Conservation (phyloP, 345 rosid genomes). For the Lumnitzera littorea region DNA sequence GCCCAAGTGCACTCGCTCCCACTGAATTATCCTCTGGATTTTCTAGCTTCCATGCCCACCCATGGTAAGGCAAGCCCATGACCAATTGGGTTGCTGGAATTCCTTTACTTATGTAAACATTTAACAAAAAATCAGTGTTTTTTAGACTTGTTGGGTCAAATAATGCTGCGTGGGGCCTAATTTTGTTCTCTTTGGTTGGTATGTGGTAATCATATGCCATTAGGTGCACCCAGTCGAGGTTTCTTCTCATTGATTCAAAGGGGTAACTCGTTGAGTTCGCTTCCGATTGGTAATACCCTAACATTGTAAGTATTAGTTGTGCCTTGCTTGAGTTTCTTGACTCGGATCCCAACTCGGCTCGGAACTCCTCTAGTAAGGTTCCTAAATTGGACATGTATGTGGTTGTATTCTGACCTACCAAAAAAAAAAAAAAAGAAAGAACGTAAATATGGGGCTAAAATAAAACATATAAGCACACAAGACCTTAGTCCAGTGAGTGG, state of each 20-base stretch:
- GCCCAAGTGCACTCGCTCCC: constrained; percentile 17
- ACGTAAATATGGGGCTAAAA: no score
- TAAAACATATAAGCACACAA: no score
- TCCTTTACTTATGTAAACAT: constrained; percentile 4
- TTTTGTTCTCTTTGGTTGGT: constrained; percentile 10
- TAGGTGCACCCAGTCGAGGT: constrained; percentile 21
- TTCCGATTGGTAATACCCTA: neutral
- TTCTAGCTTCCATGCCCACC: constrained; percentile 22
- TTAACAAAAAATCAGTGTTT: constrained; percentile 14
- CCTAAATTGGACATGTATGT: constrained; percentile 14
- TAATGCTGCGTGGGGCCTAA: constrained; percentile 14
- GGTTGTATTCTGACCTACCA: neutral
- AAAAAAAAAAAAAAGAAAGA: no score
- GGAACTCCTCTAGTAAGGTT: constrained; percentile 16
- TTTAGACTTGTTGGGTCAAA: constrained; percentile 8
- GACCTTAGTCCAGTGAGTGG: no score
- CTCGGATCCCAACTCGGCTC: constrained; percentile 13
- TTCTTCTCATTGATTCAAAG: constrained; percentile 6
- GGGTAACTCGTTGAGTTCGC: constrained; percentile 11
- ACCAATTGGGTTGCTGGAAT: constrained; percentile 14
- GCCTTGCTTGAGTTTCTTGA: constrained; percentile 9
- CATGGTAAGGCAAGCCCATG: constrained; percentile 25
- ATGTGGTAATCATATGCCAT: constrained; percentile 8
- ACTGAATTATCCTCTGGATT: constrained; percentile 3
- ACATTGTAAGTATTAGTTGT: constrained; percentile 12